Conservation (phyloP, 805 yeast genomes). For the Myxozyma mucilagina region DNA sequence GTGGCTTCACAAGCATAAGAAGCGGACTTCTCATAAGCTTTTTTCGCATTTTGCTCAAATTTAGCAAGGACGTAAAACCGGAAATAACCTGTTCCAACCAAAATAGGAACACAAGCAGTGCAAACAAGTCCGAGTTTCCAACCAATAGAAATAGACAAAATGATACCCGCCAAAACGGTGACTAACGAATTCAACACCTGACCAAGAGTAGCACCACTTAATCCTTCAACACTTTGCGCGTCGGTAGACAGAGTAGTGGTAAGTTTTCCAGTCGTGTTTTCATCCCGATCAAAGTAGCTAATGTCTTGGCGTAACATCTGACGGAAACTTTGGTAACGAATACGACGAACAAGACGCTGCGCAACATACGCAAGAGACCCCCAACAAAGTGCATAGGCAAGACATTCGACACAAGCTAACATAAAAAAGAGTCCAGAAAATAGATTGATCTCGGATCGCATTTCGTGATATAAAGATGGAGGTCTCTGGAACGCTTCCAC, state of each 20-base stretch:
- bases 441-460: constrained; percentile 43
- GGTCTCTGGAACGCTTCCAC: constrained; percentile 34
- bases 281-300: constrained; percentile 35
- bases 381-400: constrained; percentile 46
- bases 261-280: constrained; percentile 36
- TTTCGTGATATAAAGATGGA: constrained; percentile 36
- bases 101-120: constrained; percentile 40
- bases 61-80: constrained; percentile 41
- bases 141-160: constrained; percentile 43
- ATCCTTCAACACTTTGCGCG: constrained; percentile 37
- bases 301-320: constrained; percentile 37
- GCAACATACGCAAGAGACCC: constrained; percentile 36
- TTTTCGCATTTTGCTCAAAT: constrained; percentile 42
- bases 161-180: constrained; percentile 41
- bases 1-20: constrained; percentile 46
- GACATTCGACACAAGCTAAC: constrained; percentile 41
- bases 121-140: constrained; percentile 48
- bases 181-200: constrained; percentile 39
- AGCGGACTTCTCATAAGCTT: constrained; percentile 44
- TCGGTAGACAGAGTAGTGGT: constrained; percentile 36
- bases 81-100: constrained; percentile 44
- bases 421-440: constrained; percentile 44
- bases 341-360: constrained; percentile 33
- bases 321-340: constrained; percentile 34
- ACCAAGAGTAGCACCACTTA: constrained; percentile 39